Evolutionary conservation across 345 rosid genomes (phyloP).

Genomic region (Psidium guajava): DNA sequence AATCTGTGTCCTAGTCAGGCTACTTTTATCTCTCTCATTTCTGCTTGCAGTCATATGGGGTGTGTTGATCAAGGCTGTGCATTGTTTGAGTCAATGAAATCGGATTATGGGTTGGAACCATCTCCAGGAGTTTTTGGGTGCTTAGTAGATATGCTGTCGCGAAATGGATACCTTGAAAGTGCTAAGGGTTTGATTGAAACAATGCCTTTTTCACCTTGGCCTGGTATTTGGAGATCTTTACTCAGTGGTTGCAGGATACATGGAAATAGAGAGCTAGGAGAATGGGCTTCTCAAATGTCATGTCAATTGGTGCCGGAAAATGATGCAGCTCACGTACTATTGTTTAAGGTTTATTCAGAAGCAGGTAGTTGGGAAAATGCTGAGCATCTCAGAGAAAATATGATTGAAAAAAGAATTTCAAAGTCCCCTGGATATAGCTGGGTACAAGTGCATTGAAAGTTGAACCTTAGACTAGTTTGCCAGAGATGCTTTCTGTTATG

Average conservation of each 20-base stretch:
- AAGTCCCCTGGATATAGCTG: conserved; percentile 23
- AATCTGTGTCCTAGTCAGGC: conserved; percentile 20
- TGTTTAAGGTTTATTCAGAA: conserved; percentile 23
- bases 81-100: conserved; percentile 19
- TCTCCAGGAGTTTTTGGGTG: conserved; percentile 27
- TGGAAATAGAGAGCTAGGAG: conserved; percentile 22
- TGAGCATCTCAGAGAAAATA: conserved; percentile 5
- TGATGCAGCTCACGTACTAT: conserved; percentile 15
- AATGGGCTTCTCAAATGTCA: conserved; percentile 25
- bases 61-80: conserved; percentile 20
- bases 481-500: neutral
- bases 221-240: conserved; percentile 28
- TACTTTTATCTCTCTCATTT: conserved; percentile 28
- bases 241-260: conserved; percentile 31
- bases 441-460: conserved; percentile 4
- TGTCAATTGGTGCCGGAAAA: conserved; percentile 19
- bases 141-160: conserved; percentile 30
- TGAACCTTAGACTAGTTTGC: neutral
- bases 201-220: conserved; percentile 29
- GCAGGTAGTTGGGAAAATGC: conserved; percentile 28
- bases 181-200: conserved; percentile 20
- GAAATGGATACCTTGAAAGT: conserved; percentile 19
- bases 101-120: conserved; percentile 18
- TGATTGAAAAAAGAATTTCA: conserved; percentile 3
- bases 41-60: conserved; percentile 31